Base-by-base conservation (phyloP, 768 basidiomycete species). In the Hydnomerulius pinastri region DNA sequence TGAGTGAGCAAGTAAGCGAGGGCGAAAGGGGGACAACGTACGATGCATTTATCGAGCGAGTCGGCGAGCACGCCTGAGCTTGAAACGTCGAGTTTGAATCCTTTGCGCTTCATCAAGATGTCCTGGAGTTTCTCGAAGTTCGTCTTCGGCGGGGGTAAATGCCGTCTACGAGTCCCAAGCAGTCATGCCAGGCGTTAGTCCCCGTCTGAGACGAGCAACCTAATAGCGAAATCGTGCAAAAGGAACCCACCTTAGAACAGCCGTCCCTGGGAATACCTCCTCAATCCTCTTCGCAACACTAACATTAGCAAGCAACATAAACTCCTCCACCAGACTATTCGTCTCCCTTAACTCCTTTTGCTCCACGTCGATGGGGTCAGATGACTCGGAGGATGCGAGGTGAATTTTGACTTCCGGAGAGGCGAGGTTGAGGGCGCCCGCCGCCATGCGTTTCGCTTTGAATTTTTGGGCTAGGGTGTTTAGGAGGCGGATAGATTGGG, bases 391-490 rank as follows among this genome's bases (percentile, higher is more conserved):
- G 56, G 88, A 92, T 62, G 97, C 92, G 13, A 98, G 77, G 58
- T 98, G 86, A 54, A 99, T 98, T 68, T 95, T 98, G 68, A 99
- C 90, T 76, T 99, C 97, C 0, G 97, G 96, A 0, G 97, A 98
- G 1, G 97, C 96, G 20, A 99, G 85, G 52, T 98, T 98, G 33
- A 99, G 80, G 9, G 97, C 97, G n/a, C 97, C 97, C 0, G 93
- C 94, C 15, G 80, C 84, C 92, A 98, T 98, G 15, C 97, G 81
- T 24, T 78, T 80, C 5, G 82, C 87, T 63, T 84, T 91, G 46
- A 99, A 77, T 60, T 95, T 90, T 65, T 80, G 79, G 0, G 96
- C 95, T 6, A 99, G 78, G 0, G 75, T 63, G 65, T 99, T 98
- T 46, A 99, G 83, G 1, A 98, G 77, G 1, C 97, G 86, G 40